Evolutionary conservation across 805 yeast genomes (phyloP).

Genomic region (Ogataea salicorniae): DNA sequence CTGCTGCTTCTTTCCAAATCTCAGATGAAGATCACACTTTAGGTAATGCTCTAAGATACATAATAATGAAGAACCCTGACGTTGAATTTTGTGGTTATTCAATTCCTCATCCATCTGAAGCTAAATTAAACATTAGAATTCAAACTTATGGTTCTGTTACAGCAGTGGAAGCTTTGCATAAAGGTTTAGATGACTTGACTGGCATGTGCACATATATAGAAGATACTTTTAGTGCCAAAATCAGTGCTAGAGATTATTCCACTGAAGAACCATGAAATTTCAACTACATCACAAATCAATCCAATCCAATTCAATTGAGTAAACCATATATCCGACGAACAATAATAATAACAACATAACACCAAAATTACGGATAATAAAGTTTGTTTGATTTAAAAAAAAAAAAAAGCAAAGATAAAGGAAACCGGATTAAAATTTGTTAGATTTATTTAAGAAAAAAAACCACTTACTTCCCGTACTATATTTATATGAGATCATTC

Average conservation of each 20-base stretch:
- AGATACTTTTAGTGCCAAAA: conserved; percentile 64
- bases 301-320: background rate
- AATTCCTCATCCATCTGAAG: conserved; percentile 96
- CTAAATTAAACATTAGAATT: conserved; percentile 81
- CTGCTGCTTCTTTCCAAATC: conserved; percentile 92
- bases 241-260: conserved; percentile 50
- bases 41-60: conserved; percentile 89
- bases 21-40: conserved; percentile 93
- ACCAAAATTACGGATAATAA: too few species aligned
- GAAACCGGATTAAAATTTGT: too few species aligned
- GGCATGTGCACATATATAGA: conserved; percentile 83
- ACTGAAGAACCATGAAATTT: conserved; percentile 41
- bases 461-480: too few species aligned
- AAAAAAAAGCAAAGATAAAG: too few species aligned
- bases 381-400: too few species aligned
- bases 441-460: too few species aligned
- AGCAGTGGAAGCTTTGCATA: conserved; percentile 88
- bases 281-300: background rate
- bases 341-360: too few species aligned
- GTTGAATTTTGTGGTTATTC: conserved; percentile 98
- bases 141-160: conserved; percentile 86
- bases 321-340: background rate
- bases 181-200: conserved; percentile 81
- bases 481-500: too few species aligned
- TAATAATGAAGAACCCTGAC: conserved; percentile 95